phyloP scores from a whole-genome alignment of 1,284 basidiomycete species.

The Peniophora sp. region DNA sequence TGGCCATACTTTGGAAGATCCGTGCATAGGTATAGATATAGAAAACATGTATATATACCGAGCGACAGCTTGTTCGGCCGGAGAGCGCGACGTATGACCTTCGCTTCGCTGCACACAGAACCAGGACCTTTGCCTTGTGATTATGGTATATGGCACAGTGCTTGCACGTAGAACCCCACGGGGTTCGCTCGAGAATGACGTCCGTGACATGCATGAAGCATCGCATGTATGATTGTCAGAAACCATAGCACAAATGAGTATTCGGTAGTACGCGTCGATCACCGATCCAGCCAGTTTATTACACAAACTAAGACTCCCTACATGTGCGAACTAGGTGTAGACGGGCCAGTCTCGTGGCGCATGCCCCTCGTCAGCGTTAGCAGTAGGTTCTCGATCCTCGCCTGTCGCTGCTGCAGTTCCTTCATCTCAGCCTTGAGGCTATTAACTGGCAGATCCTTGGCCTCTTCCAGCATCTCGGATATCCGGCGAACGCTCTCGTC shows the following conservation, averaged over 20 bases:
- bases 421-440: slow-evolving; percentile 70
- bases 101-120: neutral
- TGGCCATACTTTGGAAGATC: neutral
- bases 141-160: neutral
- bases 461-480: slow-evolving; percentile 54
- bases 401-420: slow-evolving; percentile 75
- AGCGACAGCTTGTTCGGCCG: neutral
- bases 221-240: too few species aligned
- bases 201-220: too few species aligned
- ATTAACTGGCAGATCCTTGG: slow-evolving; percentile 53
- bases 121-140: neutral
- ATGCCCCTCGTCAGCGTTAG: slow-evolving; percentile 38
- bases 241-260: neutral
- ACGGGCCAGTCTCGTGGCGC: slow-evolving; percentile 28
- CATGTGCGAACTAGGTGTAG: neutral
- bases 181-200: too few species aligned
- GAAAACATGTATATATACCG: neutral
- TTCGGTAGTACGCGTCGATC: neutral
- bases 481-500: slow-evolving; percentile 43
- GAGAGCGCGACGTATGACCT: neutral
- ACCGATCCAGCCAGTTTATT: neutral
- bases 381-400: slow-evolving; percentile 67
- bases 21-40: neutral
- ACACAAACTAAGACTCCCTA: neutral
- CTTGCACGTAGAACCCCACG: neutral